Conservation (phyloP, 495 filamentous ascomycete genomes). For the Cercophora sp. region DNA sequence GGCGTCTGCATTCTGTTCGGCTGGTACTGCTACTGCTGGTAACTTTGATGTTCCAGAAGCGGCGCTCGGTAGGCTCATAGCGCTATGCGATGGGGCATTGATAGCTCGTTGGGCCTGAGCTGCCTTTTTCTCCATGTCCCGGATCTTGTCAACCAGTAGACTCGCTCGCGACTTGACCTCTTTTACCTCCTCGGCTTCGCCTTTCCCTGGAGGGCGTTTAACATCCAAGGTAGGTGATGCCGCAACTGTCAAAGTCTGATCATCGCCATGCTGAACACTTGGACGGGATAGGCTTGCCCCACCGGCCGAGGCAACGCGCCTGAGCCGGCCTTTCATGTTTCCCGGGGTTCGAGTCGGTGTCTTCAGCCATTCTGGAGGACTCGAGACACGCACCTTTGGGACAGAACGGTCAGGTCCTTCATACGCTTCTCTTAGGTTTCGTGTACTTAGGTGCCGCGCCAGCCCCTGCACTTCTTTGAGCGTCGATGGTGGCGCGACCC, state of each 20-base stretch:
- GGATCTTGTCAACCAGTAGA: background rate
- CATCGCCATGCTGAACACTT: too few species aligned
- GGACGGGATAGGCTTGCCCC: background rate
- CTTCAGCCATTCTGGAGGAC: constrained; percentile 35
- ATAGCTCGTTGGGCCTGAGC: background rate
- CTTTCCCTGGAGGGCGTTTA: too few species aligned
- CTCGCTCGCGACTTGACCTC: background rate
- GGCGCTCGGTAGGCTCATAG: too few species aligned
- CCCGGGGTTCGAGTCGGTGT: constrained; percentile 26
- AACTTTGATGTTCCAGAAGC: too few species aligned
- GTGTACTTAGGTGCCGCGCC: constrained; percentile 4
- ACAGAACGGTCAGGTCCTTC: constrained; percentile 3
- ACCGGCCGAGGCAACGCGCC: constrained; percentile 13
- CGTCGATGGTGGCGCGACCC: too few species aligned
- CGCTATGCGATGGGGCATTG: too few species aligned
- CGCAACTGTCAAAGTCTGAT: too few species aligned
- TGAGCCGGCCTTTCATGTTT: constrained; percentile 20
- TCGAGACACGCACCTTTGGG: constrained; percentile 27
- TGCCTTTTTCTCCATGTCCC: background rate
- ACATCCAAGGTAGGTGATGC: too few species aligned
- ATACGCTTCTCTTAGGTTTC: constrained; percentile 10
- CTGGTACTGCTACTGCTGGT: too few species aligned
- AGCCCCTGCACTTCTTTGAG: too few species aligned
- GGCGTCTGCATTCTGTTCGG: too few species aligned
- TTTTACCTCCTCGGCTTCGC: background rate